Evolutionary conservation across 1,139 yeast species (phyloP).

Genomic region (Diutina ranongensis): DNA sequence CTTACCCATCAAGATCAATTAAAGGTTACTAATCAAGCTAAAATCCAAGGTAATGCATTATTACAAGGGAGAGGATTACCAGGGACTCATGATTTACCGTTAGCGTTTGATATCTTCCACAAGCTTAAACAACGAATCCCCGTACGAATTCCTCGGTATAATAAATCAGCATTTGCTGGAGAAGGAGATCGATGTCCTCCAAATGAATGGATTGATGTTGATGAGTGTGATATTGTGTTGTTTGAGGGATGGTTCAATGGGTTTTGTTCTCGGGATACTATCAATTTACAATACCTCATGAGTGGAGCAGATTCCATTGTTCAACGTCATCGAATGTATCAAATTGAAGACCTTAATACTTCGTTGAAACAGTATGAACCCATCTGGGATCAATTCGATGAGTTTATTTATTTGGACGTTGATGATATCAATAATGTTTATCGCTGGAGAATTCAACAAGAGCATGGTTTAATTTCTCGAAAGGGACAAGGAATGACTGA

Average conservation of each 20-base stretch:
- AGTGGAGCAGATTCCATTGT: slow-evolving; percentile 13
- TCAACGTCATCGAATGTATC: slow-evolving; percentile 16
- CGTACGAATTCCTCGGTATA: slow-evolving; percentile 55
- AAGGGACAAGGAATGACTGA: slow-evolving; percentile 76
- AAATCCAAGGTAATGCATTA: slow-evolving; percentile 33
- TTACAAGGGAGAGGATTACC: slow-evolving; percentile 82
- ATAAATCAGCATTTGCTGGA: slow-evolving; percentile 64
- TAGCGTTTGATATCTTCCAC: slow-evolving; percentile 20
- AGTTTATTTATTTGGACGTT: slow-evolving; percentile 55
- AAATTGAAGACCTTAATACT: slow-evolving; percentile 35
- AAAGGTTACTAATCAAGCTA: slow-evolving; percentile 8
- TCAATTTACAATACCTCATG: slow-evolving; percentile 13
- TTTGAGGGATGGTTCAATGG: slow-evolving; percentile 97
- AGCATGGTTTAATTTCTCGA: slow-evolving; percentile 43
- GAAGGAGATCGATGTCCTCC: slow-evolving; percentile 59
- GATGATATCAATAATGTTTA: slow-evolving; percentile 51
- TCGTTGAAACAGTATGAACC: slow-evolving; percentile 35
- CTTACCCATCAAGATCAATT: slow-evolving; percentile 51
- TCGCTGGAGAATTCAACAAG: slow-evolving; percentile 80
- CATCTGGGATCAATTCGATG: slow-evolving; percentile 50
- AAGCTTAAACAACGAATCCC: slow-evolving; percentile 12
- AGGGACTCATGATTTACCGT: slow-evolving; percentile 74
- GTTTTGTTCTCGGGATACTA: slow-evolving; percentile 31
- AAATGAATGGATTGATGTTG: slow-evolving; percentile 25
- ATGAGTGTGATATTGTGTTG: slow-evolving; percentile 43